phyloP scores from a whole-genome alignment of 495 filamentous ascomycete genomes.

The Xylaria acuta region DNA sequence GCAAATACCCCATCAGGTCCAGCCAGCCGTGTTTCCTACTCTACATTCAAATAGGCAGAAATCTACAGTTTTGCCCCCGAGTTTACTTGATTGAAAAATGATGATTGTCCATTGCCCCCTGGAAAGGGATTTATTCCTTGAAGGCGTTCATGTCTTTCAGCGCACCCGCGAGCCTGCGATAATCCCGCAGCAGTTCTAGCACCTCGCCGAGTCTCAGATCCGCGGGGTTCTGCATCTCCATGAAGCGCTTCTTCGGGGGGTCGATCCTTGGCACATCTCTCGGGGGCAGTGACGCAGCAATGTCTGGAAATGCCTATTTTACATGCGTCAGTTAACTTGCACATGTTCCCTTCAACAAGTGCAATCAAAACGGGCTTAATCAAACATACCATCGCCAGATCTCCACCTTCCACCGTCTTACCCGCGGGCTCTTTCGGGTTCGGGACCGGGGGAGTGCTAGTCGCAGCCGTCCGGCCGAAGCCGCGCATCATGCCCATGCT shows the following conservation, averaged over 20 bases:
- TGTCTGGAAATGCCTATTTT: constrained; percentile 66
- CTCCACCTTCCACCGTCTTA: constrained; percentile 51
- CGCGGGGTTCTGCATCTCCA: constrained; percentile 76
- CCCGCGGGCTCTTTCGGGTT: constrained; percentile 35
- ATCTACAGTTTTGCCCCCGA: not conserved
- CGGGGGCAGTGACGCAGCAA: constrained; percentile 57
- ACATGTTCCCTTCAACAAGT: not conserved
- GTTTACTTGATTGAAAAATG: not conserved
- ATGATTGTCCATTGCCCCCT: not conserved
- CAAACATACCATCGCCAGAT: constrained; percentile 54
- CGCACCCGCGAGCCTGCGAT: constrained; percentile 77
- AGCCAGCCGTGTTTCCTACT: not conserved
- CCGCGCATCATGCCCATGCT: constrained; percentile 73
- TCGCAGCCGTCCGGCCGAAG: constrained; percentile 66
- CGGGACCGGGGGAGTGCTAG: constrained; percentile 39
- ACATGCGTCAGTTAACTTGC: too few relatives aligned
- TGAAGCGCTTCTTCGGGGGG: constrained; percentile 79
- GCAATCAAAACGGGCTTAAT: not conserved
- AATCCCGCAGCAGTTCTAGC: constrained; percentile 81
- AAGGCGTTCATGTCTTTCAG: constrained; percentile 67
- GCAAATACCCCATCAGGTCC: constrained; percentile 9
- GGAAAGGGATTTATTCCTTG: constrained; percentile 47
- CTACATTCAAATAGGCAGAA: not conserved
- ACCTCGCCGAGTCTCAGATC: constrained; percentile 86
- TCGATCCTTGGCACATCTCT: constrained; percentile 63